Evolutionary conservation across 2,329 filamentous ascomycete species (phyloP).

Genomic region (Botrytis pseudocinerea): DNA sequence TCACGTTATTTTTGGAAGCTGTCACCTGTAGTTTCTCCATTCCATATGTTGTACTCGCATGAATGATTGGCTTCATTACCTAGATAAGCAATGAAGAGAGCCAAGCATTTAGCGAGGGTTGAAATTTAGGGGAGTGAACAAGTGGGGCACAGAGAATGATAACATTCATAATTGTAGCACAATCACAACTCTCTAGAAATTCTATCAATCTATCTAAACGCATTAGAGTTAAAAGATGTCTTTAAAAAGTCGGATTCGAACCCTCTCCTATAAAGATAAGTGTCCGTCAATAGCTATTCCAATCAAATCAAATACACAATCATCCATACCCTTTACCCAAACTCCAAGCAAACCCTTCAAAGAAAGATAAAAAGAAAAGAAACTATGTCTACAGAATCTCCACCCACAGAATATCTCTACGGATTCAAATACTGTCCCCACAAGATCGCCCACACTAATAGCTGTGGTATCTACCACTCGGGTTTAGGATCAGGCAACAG

Average conservation of each 20-base stretch:
- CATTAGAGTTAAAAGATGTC: accelerated
- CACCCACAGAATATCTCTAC: background rate
- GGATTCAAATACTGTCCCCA: conserved; percentile 1
- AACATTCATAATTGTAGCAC: background rate
- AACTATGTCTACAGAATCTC: background rate
- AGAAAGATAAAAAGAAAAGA: background rate
- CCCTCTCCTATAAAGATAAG: background rate
- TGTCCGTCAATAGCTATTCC: background rate
- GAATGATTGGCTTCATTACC: background rate
- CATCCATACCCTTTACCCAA: background rate
- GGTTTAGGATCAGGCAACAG: background rate
- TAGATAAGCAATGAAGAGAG: background rate
- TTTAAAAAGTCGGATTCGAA: accelerated
- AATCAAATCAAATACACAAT: background rate
- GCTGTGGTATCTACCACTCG: background rate
- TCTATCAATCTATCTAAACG: background rate
- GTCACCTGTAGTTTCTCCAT: background rate
- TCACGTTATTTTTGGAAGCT: too few relatives aligned
- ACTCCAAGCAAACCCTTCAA: too few relatives aligned
- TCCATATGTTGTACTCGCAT: background rate
- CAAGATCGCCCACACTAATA: background rate
- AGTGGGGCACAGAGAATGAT: background rate
- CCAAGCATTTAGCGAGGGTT: background rate
- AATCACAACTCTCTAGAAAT: background rate
- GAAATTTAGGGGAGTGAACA: background rate